Base-by-base conservation (phyloP, 2,329 filamentous ascomycete species). In the Alternaria tenuissima region DNA sequence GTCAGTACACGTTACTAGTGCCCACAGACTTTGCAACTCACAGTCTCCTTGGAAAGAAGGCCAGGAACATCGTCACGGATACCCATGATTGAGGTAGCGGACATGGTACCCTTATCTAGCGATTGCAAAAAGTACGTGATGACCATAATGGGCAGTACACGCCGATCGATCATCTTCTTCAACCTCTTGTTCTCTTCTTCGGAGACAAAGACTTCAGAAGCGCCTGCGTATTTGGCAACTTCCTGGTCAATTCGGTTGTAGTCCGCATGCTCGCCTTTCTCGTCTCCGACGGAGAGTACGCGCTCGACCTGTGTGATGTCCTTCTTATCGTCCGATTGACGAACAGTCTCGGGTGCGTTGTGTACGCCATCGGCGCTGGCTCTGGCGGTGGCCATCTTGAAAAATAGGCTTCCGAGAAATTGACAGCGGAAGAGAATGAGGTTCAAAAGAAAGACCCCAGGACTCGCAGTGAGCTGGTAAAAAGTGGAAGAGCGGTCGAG, bases 141-240 rank as follows among this genome's bases (percentile, higher is more conserved):
- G 58, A 93, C 84, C 90, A 93, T 93, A 74, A 93, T 82, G 2
- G 84, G 78, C 43, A 94, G 79, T 3, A 93, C 85, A 32, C 90
- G 85, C 62, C 81, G 84, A 76, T 93, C 89, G 65, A 93, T 91
- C 80, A 88, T 81, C 52, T 78, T 83, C 63, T 86, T 87, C 53
- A 93, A 81, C 30, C 89, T 81, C 39, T 78, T 82, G 76, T 87
- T 88, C 55, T 89, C 87, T 59, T 85, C 87, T 1, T 82, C 79
- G 4, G 84, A 81, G 69, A 93, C 87, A 2, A 85, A 79, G 51
- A 91, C 79, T 22, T 63, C 18, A 75, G 78, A 82, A 20, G 84
- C 83, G 20, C 83, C 83, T 28, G 87, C 86, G 79, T 93, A 93
- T 74, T 89, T 85, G 51, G 89, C 88, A 38, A 93, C 81, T 78